phyloP scores from a whole-genome alignment of 78 protist species.

The Cavenderia fasciculata region DNA sequence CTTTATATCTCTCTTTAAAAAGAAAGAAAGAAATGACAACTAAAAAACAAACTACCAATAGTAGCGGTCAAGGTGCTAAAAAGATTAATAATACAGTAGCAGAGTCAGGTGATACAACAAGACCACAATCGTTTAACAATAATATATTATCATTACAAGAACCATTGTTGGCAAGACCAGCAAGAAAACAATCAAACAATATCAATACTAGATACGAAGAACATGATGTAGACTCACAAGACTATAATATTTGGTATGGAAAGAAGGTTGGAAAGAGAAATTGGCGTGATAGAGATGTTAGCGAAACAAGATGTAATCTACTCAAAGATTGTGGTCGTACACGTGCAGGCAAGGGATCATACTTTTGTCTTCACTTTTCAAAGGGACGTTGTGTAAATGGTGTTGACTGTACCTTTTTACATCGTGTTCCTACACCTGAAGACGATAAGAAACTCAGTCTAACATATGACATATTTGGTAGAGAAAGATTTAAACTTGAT shows the following conservation, averaged over 20 bases:
- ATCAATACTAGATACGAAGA: conserved; percentile 66
- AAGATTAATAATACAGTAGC: too few relatives aligned
- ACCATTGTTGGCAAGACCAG: conserved; percentile 39
- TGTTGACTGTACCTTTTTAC: conserved; percentile 68
- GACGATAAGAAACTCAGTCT: conserved; percentile 52
- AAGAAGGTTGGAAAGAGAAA: conserved; percentile 66
- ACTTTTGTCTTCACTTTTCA: conserved; percentile 69
- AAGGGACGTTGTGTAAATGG: conserved; percentile 66
- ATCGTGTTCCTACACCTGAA: conserved; percentile 76
- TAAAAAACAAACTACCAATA: too few relatives aligned
- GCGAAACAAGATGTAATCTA: conserved; percentile 37
- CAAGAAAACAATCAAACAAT: conserved; percentile 53
- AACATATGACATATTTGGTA: conserved; percentile 80
- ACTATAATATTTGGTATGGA: conserved; percentile 80
- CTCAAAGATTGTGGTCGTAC: conserved; percentile 78
- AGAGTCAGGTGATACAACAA: too few relatives aligned
- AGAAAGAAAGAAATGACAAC: too few relatives aligned
- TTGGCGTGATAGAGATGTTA: conserved; percentile 62
- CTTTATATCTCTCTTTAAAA: too few relatives aligned
- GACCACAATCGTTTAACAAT: too few relatives aligned
- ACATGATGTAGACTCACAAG: conserved; percentile 57
- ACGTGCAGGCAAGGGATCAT: conserved; percentile 53
- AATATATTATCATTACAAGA: conserved; percentile 32
- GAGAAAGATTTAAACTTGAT: conserved; percentile 66
- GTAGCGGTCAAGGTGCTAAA: too few relatives aligned